These are phyloP conservation scores for Paraglomus occultum DNA, from an alignment of 192 early-diverging fungal species.

Conservation along the genomic window DNA sequence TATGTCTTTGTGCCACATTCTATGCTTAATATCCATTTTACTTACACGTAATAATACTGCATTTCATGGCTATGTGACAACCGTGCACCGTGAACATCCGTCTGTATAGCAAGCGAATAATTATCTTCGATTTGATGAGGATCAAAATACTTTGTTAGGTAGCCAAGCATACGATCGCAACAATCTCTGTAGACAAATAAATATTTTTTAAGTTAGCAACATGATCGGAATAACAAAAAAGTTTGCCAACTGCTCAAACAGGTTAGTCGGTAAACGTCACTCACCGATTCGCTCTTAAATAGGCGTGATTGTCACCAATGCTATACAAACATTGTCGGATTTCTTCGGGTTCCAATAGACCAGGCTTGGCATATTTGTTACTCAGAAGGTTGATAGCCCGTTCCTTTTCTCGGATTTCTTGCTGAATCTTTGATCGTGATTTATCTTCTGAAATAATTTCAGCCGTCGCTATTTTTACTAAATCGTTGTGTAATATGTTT, in stretches of 20 bases:
- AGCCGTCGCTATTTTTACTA: constrained; percentile 69
- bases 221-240: not conserved
- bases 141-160: constrained; percentile 71
- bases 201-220: not conserved
- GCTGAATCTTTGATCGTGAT: constrained; percentile 66
- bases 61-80: constrained; percentile 90
- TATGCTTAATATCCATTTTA: not conserved
- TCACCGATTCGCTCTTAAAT: constrained; percentile 77
- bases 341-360: constrained; percentile 57
- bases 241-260: not conserved
- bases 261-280: not conserved
- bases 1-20: too few relatives aligned
- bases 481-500: constrained; percentile 75
- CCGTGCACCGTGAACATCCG: constrained; percentile 80
- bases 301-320: constrained; percentile 98
- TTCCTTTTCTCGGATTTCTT: constrained; percentile 90
- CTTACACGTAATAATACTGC: constrained; percentile 85
- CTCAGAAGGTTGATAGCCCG: constrained; percentile 84
- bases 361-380: constrained; percentile 65
- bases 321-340: constrained; percentile 89
- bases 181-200: constrained; percentile 66
- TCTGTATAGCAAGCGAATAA: constrained; percentile 76
- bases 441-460: constrained; percentile 72
- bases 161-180: constrained; percentile 86
- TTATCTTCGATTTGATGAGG: constrained; percentile 60